Base-by-base conservation (phyloP, 2,329 filamentous ascomycete species). In the Rugonectria rugulosa region DNA sequence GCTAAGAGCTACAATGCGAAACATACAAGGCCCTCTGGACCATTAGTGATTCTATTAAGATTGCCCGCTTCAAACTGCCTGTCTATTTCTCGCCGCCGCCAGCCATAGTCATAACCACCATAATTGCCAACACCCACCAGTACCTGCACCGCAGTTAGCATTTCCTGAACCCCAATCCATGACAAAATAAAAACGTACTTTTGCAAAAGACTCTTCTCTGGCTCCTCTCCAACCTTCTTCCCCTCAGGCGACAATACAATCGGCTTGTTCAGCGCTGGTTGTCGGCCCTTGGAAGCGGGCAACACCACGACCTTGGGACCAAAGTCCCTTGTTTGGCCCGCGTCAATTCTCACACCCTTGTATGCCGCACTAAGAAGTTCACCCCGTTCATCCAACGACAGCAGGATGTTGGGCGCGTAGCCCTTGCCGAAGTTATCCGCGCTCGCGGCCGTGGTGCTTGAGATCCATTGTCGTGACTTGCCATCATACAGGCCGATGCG, bases 131-230 rank as follows among this genome's bases (percentile, higher is more conserved):
- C 63, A 86, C 70, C 86, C 86, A 89, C 87, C 87, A 89, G 70
- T 89, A 89, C 72, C 85, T 87, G 62, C 46, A 51, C 21, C 41
- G 52, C 21, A 21, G 68, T 79, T 71, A 81, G 76, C 68, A 69
- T 54, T 36, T 21, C 27, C 15, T 3, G 4, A 37, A 29, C 2
- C 20, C 14, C 27, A 20, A n/a, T 15, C 41, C 14, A 29, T 11
- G 37, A 26, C 24, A 14, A n/a, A 31, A 23, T 17, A 21, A 19
- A 14, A 24, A 78, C 81, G 66, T 77, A 88, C 86, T 87, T 89
- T 73, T 89, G 86, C 53, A 89, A 69, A 59, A 89, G 79, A 2
- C 82, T 79, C 80, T 88, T 89, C 75, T 89, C 85, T 50, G 73
- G 73, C 67, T 81, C 79, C 58, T 78, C 77, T 51, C 74, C 80